Conservation (phyloP, 495 filamentous ascomycete genomes). For the Penicillium ucsense region DNA sequence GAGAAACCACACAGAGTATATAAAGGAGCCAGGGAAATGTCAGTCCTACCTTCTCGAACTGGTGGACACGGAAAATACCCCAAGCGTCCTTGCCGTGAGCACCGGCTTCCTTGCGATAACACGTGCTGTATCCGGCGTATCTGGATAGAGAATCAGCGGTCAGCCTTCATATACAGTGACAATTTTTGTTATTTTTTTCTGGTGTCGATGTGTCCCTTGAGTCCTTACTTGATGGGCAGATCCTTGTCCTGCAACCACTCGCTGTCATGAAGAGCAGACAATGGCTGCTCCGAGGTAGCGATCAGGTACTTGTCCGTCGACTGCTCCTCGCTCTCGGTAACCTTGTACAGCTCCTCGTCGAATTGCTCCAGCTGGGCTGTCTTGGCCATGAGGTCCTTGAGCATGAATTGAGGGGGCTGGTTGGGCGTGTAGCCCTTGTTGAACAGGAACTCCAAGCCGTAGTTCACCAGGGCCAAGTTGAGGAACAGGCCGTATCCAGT, state of each 20-base stretch:
- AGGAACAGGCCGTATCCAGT: slow-evolving; percentile 87
- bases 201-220: too few relatives aligned
- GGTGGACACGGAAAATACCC: slow-evolving; percentile 97
- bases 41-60: slow-evolving; percentile 77
- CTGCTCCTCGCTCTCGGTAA: slow-evolving; percentile 67
- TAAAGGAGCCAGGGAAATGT: background rate
- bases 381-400: slow-evolving; percentile 95
- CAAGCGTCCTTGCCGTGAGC: slow-evolving; percentile 90
- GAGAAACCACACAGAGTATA: background rate
- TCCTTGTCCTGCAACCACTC: slow-evolving; percentile 86
- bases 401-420: slow-evolving; percentile 93
- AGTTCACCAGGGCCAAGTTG: slow-evolving; percentile 85
- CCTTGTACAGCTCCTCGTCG: slow-evolving; percentile 96
- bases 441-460: slow-evolving; percentile 81
- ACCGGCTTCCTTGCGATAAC: slow-evolving; percentile 92
- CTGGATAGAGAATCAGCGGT: slow-evolving; percentile 10
- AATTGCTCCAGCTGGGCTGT: slow-evolving; percentile 96
- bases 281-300: slow-evolving; percentile 91
- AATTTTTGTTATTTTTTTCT: too few relatives aligned
- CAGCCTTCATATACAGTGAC: too few relatives aligned
- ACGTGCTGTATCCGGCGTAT: slow-evolving; percentile 89
- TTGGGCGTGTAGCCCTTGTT: slow-evolving; percentile 72
- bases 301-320: slow-evolving; percentile 94
- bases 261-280: slow-evolving; percentile 83
- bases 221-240: slow-evolving; percentile 66